Percentiles rank a stretch among this genome's conserved stretches.
Evolutionary conservation across 1,284 basidiomycete genomes (phyloP).

Genomic region (Ganoderma sinense): DNA sequence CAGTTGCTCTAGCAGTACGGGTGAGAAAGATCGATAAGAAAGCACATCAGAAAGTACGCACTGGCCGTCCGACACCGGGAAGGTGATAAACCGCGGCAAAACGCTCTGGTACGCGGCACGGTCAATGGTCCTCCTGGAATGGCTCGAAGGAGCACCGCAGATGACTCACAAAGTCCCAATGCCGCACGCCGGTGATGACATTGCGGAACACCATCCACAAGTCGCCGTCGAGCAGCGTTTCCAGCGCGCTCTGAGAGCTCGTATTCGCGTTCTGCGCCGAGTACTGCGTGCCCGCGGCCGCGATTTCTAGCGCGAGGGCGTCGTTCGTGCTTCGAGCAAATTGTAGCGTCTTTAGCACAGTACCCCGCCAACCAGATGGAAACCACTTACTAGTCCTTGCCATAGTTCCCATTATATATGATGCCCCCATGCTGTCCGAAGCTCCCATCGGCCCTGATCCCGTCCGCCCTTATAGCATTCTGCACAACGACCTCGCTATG

Average conservation of each 20-base stretch:
- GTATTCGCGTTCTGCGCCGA: conserved; percentile 45
- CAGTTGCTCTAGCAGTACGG: conserved; percentile 53
- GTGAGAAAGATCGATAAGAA: background rate
- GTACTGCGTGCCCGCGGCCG: conserved; percentile 61
- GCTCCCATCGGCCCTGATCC: conserved; percentile 68
- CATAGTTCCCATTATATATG: conserved; percentile 72
- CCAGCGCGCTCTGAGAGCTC: conserved; percentile 51
- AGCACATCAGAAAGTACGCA: conserved; percentile 38
- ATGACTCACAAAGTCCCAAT: conserved; percentile 71
- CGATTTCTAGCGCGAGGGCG: conserved; percentile 57
- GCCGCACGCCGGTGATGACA: conserved; percentile 57
- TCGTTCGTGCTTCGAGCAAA: conserved; percentile 52
- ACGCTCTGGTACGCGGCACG: conserved; percentile 50
- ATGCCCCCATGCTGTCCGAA: conserved; percentile 70
- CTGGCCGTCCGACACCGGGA: conserved; percentile 67
- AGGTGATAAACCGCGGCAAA: conserved; percentile 68
- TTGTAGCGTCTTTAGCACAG: background rate
- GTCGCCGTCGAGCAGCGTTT: conserved; percentile 56
- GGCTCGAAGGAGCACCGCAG: background rate
- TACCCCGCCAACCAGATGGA: too few relatives aligned
- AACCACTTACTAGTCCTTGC: conserved; percentile 62
- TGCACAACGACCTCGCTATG: conserved; percentile 59
- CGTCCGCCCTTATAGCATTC: conserved; percentile 55
- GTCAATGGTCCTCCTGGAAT: background rate
- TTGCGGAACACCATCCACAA: conserved; percentile 76